A percentile compares a stretch with the other conserved stretches of the same genome.
These are phyloP conservation scores for Lumnitzera littorea DNA, from an alignment of 345 rosid genomes.

Conservation along the genomic window DNA sequence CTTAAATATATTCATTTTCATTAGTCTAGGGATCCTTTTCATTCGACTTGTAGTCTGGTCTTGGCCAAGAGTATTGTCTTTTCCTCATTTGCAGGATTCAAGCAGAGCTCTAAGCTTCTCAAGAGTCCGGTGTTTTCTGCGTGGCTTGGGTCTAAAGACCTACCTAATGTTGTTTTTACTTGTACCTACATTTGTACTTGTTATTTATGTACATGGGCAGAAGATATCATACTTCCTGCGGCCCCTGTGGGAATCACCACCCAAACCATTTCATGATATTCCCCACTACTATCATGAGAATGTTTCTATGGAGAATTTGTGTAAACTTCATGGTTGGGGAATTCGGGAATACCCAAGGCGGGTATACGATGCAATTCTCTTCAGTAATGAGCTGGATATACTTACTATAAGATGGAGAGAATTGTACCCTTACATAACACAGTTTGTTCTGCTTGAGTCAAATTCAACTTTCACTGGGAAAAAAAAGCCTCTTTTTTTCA, in stretches of 20 bases:
- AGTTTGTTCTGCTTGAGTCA: conserved; percentile 64
- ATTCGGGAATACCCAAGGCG: conserved; percentile 66
- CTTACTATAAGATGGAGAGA: conserved; percentile 62
- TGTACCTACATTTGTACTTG: conserved; percentile 56
- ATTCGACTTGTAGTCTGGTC: background rate
- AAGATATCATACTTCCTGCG: conserved; percentile 59
- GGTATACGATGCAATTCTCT: conserved; percentile 63
- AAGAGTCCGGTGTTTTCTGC: conserved; percentile 72
- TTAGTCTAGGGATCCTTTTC: background rate
- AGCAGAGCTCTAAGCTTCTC: conserved; percentile 61
- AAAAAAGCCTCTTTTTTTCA: conserved; percentile 48
- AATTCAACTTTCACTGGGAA: conserved; percentile 62
- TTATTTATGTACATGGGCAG: conserved; percentile 51
- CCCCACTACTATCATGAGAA: conserved; percentile 69
- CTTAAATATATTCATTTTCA: too few relatives aligned
- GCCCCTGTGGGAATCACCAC: conserved; percentile 82
- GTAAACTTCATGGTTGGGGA: conserved; percentile 72
- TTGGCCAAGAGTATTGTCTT: background rate
- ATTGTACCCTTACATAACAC: conserved; percentile 57
- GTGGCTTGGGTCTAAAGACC: conserved; percentile 68
- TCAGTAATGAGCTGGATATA: conserved; percentile 62
- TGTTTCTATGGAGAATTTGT: conserved; percentile 55
- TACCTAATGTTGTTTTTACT: conserved; percentile 50
- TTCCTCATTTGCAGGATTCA: conserved; percentile 43
- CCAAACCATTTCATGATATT: conserved; percentile 50